Base-by-base conservation (phyloP, 2,329 filamentous ascomycete species). In the Trichoderma sp. region DNA sequence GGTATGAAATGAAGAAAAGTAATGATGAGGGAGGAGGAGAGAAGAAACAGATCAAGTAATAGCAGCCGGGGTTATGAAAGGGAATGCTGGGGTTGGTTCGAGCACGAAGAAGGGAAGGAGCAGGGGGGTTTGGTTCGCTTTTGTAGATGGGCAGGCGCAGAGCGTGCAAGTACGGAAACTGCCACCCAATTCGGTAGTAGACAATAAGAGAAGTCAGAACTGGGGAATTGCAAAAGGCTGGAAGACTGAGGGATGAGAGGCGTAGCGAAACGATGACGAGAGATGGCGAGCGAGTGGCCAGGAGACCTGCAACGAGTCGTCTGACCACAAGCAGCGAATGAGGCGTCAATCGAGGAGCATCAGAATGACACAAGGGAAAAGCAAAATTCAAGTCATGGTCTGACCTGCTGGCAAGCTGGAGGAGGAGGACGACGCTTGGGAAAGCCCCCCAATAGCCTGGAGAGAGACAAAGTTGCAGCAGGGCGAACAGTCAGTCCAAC, bases 221-320 rank as follows among this genome's bases (percentile, higher is more conserved):
- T 3, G 30, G n/a, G n/a, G 26, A n/a, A 30, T 30, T 5, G 7
- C 26, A 52, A 30, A 5, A 51, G 17, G 26, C n/a, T 26, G 17
- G 12, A 12, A 61, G n/a, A 51, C 21, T 14, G 30, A 30, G 58
- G 34, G 48, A n/a, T 30, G 39, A 17, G 39, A 51, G 24, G 39
- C n/a, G 30, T 10, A 21, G 17, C 28, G 19, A 45, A 63, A 19
- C n/a, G n/a, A 56, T 39, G 24, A 51, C n/a, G 17, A 30, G 28
- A 45, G n/a, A 41, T 50, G 48, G 28, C 15, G 30, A 52, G 48
- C n/a, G 41, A 41, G 63, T 45, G 63, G 56, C 43, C 52, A 47
- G 34, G 3, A 47, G 62, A 39, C n/a, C 51, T 65, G 57, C 61
- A 59, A 56, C 57, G 34, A 65, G n/a, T 19, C 34, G 55, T 60